phyloP scores from a whole-genome alignment of 495 filamentous ascomycete genomes.

The Penicillium lividum region DNA sequence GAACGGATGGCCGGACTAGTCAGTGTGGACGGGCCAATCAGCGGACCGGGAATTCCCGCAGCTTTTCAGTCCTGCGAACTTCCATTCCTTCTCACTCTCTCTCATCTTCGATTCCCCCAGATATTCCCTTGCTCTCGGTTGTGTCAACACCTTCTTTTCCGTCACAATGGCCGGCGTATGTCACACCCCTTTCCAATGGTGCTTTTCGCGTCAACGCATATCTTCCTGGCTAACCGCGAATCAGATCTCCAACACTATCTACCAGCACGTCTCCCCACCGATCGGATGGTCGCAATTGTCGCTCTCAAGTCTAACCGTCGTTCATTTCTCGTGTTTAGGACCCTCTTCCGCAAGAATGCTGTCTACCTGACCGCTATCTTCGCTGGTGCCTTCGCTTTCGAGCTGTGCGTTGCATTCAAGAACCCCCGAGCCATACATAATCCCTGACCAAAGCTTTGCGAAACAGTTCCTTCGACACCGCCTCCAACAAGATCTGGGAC shows the following conservation, averaged over 20 bases:
- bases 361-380: slow-evolving; percentile 87
- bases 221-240: slow-evolving; percentile 34
- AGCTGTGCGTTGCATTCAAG: slow-evolving; percentile 68
- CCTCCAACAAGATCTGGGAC: slow-evolving; percentile 85
- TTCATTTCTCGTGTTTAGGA: slow-evolving; percentile 51
- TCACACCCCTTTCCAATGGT: slow-evolving; percentile 8
- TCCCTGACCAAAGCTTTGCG: slow-evolving; percentile 18
- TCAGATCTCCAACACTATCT: slow-evolving; percentile 63
- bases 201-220: not conserved
- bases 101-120: slow-evolving; percentile 13
- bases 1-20: slow-evolving; percentile 28
- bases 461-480: slow-evolving; percentile 72
- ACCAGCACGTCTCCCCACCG: slow-evolving; percentile 70
- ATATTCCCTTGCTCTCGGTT: slow-evolving; percentile 13
- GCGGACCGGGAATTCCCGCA: slow-evolving; percentile 46
- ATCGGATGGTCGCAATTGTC: slow-evolving; percentile 18
- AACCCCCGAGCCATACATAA: slow-evolving; percentile 8
- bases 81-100: slow-evolving; percentile 25
- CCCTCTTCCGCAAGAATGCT: slow-evolving; percentile 80
- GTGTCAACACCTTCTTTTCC: slow-evolving; percentile 21
- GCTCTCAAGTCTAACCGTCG: slow-evolving; percentile 22
- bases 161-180: slow-evolving; percentile 57
- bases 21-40: slow-evolving; percentile 41
- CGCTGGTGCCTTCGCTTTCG: slow-evolving; percentile 81
- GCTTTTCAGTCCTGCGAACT: slow-evolving; percentile 39